Evolutionary conservation across 805 yeast species (phyloP).

Genomic region (Hanseniaspora occidentalis): DNA sequence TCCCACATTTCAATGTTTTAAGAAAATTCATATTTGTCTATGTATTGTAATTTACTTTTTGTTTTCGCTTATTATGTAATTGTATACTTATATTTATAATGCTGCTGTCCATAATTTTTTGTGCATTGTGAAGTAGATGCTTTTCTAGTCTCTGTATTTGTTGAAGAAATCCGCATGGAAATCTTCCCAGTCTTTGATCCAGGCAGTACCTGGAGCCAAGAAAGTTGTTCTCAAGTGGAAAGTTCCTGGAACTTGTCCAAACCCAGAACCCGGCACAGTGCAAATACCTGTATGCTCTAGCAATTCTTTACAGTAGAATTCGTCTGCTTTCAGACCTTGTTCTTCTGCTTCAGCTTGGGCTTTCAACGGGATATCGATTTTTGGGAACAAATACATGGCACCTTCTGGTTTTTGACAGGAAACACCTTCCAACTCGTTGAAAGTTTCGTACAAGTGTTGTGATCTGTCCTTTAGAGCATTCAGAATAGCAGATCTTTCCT

Average conservation of each 20-base stretch:
- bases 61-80: no score
- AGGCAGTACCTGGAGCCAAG: slow-evolving; percentile 86
- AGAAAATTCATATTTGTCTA: no score
- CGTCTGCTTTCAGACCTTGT: slow-evolving; percentile 58
- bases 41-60: no score
- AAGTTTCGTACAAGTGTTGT: slow-evolving; percentile 50
- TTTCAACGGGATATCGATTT: slow-evolving; percentile 47
- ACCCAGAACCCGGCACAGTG: slow-evolving; percentile 95
- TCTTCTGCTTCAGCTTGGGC: slow-evolving; percentile 52
- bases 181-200: slow-evolving; percentile 66
- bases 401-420: slow-evolving; percentile 86
- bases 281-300: slow-evolving; percentile 88
- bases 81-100: no score
- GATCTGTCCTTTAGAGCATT: slow-evolving; percentile 55
- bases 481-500: slow-evolving; percentile 53
- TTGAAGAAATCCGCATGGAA: slow-evolving; percentile 69
- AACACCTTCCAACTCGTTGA: slow-evolving; percentile 67
- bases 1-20: background rate
- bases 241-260: slow-evolving; percentile 85
- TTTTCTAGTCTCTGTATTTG: slow-evolving; percentile 30
- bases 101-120: no score
- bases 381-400: slow-evolving; percentile 95
- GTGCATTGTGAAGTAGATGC: background rate
- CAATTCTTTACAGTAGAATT: slow-evolving; percentile 73
- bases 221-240: slow-evolving; percentile 93